Conservation (phyloP, 1,284 basidiomycete genomes). For the Ganoderma boninense region DNA sequence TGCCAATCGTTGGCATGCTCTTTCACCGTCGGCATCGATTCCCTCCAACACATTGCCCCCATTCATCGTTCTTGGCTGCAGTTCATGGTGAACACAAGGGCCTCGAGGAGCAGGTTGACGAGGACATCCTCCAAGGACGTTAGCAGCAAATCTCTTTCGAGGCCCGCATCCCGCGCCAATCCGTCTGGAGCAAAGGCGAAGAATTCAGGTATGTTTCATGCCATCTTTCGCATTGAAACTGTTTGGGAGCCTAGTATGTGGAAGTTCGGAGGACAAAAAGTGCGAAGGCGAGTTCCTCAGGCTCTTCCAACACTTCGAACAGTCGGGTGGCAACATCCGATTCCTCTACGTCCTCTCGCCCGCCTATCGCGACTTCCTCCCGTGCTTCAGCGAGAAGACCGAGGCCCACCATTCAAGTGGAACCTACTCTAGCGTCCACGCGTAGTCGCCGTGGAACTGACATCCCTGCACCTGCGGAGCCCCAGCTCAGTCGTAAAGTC, state of each 20-base stretch:
- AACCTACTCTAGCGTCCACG: not conserved
- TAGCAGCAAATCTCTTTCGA: not conserved
- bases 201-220: not conserved
- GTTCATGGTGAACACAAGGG: slow-evolving; percentile 7
- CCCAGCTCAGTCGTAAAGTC: not conserved
- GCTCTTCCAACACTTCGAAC: not conserved
- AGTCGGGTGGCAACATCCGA: not conserved
- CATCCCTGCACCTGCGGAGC: not conserved
- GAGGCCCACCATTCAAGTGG: not conserved
- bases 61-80: not conserved
- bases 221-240: no score
- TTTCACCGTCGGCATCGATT: slow-evolving; percentile 6
- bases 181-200: not conserved
- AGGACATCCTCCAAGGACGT: no score
- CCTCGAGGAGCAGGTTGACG: not conserved
- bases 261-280: not conserved
- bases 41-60: not conserved
- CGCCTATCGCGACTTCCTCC: not conserved
- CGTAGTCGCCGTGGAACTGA: slow-evolving; percentile 2
- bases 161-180: not conserved
- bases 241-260: not conserved
- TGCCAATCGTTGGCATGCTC: not conserved
- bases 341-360: not conserved
- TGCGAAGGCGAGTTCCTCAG: not conserved
- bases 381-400: no score